phyloP scores from a whole-genome alignment of 129 eudicot species.

The Tagetes erecta region DNA sequence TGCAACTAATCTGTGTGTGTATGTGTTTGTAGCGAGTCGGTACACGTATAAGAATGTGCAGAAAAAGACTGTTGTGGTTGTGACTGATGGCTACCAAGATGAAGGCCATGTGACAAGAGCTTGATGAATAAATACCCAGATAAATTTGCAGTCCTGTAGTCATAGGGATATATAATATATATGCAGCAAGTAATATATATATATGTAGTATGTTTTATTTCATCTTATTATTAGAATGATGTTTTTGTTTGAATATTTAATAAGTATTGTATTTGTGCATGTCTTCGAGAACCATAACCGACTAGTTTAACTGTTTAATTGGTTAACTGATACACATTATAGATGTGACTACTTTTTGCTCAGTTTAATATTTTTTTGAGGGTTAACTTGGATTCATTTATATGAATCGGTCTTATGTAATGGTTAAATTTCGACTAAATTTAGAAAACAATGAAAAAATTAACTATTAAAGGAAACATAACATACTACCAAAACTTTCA shows the following conservation, averaged over 20 bases:
- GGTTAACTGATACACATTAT: no score
- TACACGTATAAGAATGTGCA: slow-evolving; percentile 81
- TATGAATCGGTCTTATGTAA: no score
- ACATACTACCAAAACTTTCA: slow-evolving; percentile 32
- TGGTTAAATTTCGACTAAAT: neutral
- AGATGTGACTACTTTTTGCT: no score
- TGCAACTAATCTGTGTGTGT: slow-evolving; percentile 49
- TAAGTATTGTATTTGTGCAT: neutral
- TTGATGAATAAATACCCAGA: slow-evolving; percentile 26
- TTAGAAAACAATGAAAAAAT: neutral
- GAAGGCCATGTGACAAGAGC: slow-evolving; percentile 34
- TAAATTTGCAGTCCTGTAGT: slow-evolving; percentile 29
- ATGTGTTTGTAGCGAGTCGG: slow-evolving; percentile 52
- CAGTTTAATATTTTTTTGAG: no score
- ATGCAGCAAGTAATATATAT: neutral
- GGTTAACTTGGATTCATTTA: no score
- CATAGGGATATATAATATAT: slow-evolving; percentile 12
- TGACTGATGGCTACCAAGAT: slow-evolving; percentile 46
- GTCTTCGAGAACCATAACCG: neutral
- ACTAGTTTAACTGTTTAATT: neutral
- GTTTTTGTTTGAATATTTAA: neutral
- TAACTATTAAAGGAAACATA: neutral
- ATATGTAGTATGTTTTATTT: neutral
- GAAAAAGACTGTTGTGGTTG: slow-evolving; percentile 34
- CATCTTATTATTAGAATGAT: neutral